These are phyloP conservation scores for Oryza officinalis DNA, from an alignment of 176 grass and related monocot species.

Conservation along the genomic window DNA sequence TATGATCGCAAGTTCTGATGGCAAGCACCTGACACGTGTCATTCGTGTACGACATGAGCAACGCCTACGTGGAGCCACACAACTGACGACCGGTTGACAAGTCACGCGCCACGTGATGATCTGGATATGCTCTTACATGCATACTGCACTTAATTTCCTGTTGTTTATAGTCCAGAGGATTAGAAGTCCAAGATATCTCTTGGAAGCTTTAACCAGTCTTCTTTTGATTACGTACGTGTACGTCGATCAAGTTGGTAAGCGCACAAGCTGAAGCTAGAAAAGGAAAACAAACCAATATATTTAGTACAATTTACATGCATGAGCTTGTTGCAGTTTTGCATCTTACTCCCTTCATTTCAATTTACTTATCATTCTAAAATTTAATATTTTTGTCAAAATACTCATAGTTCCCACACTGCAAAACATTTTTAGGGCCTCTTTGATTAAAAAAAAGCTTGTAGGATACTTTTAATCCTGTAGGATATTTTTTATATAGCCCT, in stretches of 20 bases:
- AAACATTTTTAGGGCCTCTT: too few relatives aligned
- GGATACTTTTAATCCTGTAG: too few relatives aligned
- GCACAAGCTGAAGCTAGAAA: constrained; percentile 25
- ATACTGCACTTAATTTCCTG: too few relatives aligned
- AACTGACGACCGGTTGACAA: neutral
- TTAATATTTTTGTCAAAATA: too few relatives aligned
- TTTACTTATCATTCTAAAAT: too few relatives aligned
- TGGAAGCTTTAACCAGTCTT: neutral
- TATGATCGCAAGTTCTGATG: neutral
- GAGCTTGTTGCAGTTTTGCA: too few relatives aligned
- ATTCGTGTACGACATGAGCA: neutral
- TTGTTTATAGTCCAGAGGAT: neutral
- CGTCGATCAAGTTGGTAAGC: constrained; percentile 29
- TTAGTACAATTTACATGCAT: neutral
- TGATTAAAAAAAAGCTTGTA: too few relatives aligned
- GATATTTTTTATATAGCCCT: too few relatives aligned
- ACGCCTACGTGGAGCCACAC: constrained; percentile 1
- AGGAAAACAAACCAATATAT: neutral
- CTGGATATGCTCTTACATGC: neutral
- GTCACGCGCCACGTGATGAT: neutral
- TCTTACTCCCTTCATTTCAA: too few relatives aligned
- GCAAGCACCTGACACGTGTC: constrained; percentile 3
- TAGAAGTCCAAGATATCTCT: neutral
- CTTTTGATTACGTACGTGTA: constrained; percentile 27
- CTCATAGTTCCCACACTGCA: too few relatives aligned